Evolutionary conservation across 208 protist species (phyloP), one percentile per base, ranked within the genome.

Genomic region (Acanthamoeba castellanii): DNA sequence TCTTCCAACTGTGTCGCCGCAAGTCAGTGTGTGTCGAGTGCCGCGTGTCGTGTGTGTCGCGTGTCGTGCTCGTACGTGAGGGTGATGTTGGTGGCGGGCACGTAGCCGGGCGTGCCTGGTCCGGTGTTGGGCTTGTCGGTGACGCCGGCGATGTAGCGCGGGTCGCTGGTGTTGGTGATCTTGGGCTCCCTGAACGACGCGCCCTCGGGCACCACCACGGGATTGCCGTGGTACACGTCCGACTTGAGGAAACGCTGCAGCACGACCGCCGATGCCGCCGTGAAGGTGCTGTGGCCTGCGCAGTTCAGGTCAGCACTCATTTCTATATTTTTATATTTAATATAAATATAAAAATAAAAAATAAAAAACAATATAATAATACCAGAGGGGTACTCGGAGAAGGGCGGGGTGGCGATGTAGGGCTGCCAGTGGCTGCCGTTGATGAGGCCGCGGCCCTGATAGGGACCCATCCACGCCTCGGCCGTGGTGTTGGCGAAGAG

Each of bases 251-350:
- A 90, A 22, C 30, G 82, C 50, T 90, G 82, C n/a, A 90, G 55
- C 30, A 90, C 37, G n/a, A 47, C 20, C 13, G 82, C 82, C 30
- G 32, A 34, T 4, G 82, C 82, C 37, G 50, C 82, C 16, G 50
- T 64, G 55, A 90, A 90, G 9, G 82, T 70, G 37, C 82, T 90
- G 82, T 90, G 82, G 32, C 82, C 82, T n/a, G 50, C n/a, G 47
- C 13, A 14, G 25, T n/a, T 88, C n/a, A 0, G n/a, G 30, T 34
- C 37, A 32, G 81, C 25, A 88, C 30, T 42, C 7, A 88, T 27
- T 42, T 66, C 3, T 5, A 61, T 25, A 57, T 57, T 4, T 66
- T 6, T 87, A 42, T 42, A 42, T n/a, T n/a, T n/a, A 42, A 47
- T 13, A 47, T 3, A 47, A 47, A 47, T 3, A 47, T 11, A 47